Evolutionary conservation across 202 grass and related monocot species (phyloP).

Genomic region (Saccharum hybrid): DNA sequence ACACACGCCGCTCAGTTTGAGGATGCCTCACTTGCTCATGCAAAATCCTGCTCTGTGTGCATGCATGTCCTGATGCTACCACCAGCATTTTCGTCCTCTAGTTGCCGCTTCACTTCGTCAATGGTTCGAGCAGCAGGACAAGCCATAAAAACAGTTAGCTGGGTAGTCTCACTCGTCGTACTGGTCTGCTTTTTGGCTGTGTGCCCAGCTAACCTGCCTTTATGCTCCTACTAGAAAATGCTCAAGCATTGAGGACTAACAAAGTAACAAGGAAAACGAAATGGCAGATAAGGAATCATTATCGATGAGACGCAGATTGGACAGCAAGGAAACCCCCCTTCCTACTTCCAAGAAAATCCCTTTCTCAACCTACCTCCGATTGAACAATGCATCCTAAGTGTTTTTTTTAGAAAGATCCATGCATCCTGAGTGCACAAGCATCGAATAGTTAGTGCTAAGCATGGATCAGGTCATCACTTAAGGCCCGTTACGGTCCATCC

Average conservation of each 20-base stretch:
- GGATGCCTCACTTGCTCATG: neutral
- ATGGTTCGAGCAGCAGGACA: constrained; percentile 5
- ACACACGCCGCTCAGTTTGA: neutral
- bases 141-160: constrained; percentile 16
- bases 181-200: neutral
- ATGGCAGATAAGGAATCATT: neutral
- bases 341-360: too few species aligned
- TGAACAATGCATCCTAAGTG: neutral
- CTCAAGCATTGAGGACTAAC: constrained; percentile 36
- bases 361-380: neutral
- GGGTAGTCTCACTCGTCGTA: constrained; percentile 12
- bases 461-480: neutral
- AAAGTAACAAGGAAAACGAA: constrained; percentile 31
- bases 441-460: neutral
- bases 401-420: neutral
- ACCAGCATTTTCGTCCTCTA: neutral
- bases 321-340: constrained; percentile 6
- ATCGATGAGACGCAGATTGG: constrained; percentile 16
- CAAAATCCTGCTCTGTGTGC: neutral
- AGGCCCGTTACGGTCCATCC: neutral
- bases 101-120: constrained; percentile 31
- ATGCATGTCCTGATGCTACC: neutral
- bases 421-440: neutral
- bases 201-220: neutral
- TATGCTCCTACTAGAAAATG: constrained; percentile 37